A percentile compares a stretch with the other conserved stretches of the same genome.
Evolutionary conservation across 2,329 filamentous ascomycete genomes (phyloP).

Genomic region (Geosmithia putterillii): DNA sequence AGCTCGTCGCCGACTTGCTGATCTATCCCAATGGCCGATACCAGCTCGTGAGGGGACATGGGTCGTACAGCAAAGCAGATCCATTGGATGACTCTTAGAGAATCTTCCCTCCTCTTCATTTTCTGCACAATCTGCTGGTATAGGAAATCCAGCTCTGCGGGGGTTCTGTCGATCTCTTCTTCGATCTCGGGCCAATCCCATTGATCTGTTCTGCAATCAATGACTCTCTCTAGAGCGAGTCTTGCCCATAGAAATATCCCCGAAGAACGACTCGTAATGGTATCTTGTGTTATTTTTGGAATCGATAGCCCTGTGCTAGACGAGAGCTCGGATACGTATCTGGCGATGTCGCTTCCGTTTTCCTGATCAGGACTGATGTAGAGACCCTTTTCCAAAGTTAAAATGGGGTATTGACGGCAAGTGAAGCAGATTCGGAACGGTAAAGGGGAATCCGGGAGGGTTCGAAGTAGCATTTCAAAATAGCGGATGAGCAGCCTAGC

Average conservation of each 20-base stretch:
- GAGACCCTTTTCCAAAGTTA: not conserved
- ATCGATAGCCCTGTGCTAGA: not conserved
- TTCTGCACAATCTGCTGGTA: not conserved
- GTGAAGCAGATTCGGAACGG: not conserved
- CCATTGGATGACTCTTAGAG: not conserved
- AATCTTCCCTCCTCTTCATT: not conserved
- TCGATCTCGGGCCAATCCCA: too few relatives aligned
- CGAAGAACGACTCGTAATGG: not conserved
- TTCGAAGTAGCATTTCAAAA: slow-evolving; percentile 6
- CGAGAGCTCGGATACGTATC: not conserved
- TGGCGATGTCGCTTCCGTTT: not conserved
- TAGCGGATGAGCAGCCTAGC: slow-evolving; percentile 8
- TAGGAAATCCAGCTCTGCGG: not conserved
- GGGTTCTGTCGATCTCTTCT: not conserved
- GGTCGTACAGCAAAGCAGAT: not conserved
- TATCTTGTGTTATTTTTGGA: not conserved
- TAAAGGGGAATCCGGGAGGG: not conserved
- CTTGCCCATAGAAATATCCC: slow-evolving; percentile 1
- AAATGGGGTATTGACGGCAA: not conserved
- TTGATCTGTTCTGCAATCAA: not conserved
- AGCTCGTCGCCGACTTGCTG: too few relatives aligned
- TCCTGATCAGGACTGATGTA: not conserved
- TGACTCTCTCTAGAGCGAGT: not conserved
- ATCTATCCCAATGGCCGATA: not conserved
- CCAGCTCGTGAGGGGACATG: not conserved